These are phyloP conservation scores for Ambrosia artemisiifolia DNA, from an alignment of 129 eudicot genomes.

Conservation along the genomic window DNA sequence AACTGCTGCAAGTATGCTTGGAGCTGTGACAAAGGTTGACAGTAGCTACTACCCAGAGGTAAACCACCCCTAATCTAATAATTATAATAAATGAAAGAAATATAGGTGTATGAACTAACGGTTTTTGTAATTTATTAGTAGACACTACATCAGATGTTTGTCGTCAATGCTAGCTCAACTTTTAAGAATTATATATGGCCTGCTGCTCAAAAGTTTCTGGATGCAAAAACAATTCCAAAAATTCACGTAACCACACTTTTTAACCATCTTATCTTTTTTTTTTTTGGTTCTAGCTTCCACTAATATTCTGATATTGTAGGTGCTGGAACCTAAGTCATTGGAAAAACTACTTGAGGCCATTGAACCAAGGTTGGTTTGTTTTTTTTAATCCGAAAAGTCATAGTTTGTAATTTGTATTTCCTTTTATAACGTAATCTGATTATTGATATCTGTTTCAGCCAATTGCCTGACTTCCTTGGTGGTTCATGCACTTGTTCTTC, in stretches of 20 bases:
- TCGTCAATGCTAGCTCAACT: conserved; percentile 78
- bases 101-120: conserved; percentile 1
- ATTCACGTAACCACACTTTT: conserved; percentile 43
- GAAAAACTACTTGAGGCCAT: conserved; percentile 57
- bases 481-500: conserved; percentile 74
- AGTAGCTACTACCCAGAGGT: conserved; percentile 84
- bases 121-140: conserved; percentile 32
- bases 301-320: conserved; percentile 40
- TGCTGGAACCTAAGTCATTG: conserved; percentile 68
- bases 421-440: conserved; percentile 6
- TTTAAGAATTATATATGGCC: conserved; percentile 88
- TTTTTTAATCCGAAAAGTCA: conserved; percentile 3
- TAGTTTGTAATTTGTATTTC: not conserved
- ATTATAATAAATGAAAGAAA: not conserved
- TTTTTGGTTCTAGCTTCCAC: not conserved
- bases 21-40: conserved; percentile 79
- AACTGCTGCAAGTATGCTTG: conserved; percentile 71
- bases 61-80: not conserved
- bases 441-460: conserved; percentile 44
- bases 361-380: conserved; percentile 56
- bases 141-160: conserved; percentile 79
- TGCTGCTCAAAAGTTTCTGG: conserved; percentile 77
- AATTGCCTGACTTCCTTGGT: conserved; percentile 83
- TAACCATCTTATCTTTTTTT: not conserved
- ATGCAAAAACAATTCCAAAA: conserved; percentile 68